Conservation (phyloP, 306 rosid genomes). For the Ormosia emarginata region DNA sequence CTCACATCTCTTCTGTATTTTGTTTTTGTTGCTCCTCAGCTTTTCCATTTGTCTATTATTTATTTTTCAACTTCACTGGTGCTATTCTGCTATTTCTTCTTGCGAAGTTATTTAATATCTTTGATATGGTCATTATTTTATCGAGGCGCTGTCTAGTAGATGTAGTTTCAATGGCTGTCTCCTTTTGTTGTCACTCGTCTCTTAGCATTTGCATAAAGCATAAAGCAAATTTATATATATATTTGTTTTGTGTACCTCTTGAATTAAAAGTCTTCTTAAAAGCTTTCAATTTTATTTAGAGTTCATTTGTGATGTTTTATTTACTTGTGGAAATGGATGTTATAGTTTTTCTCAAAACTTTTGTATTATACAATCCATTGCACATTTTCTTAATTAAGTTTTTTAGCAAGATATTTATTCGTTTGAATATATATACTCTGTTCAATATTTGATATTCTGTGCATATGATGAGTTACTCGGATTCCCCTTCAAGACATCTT, state of each 20-base stretch:
- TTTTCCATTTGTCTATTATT: neutral
- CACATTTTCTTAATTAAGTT: neutral
- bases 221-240: too few relatives aligned
- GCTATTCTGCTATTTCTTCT: neutral
- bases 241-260: too few relatives aligned
- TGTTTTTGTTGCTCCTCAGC: too few relatives aligned
- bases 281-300: neutral
- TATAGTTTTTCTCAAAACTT: neutral
- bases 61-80: neutral
- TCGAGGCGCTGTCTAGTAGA: neutral
- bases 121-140: neutral
- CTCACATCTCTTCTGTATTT: neutral
- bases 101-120: neutral
- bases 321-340: too few relatives aligned
- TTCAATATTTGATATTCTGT: neutral
- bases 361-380: neutral
- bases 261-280: neutral
- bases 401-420: neutral
- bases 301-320: neutral
- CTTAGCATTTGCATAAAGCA: neutral
- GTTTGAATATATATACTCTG: neutral
- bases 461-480: constrained; percentile 61
- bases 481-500: constrained; percentile 71
- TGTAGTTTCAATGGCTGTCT: neutral
- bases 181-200: too few relatives aligned